Conservation (phyloP, 208 protist species). For the Trypanosoma scelopori region DNA sequence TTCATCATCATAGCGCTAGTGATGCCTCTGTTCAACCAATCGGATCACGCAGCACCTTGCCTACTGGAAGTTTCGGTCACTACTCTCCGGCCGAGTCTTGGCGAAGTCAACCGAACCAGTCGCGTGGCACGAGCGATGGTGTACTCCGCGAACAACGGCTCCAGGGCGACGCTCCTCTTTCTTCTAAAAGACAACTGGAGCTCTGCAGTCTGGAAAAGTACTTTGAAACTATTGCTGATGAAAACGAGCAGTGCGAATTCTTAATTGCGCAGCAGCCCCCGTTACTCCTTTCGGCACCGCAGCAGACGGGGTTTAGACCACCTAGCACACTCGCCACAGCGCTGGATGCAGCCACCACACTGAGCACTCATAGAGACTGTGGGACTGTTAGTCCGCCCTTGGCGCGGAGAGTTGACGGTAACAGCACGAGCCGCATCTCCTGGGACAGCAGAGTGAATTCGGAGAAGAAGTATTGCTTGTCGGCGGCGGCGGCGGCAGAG, state of each 20-base stretch:
- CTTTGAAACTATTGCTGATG: slow-evolving; percentile 20
- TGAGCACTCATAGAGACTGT: too few relatives aligned
- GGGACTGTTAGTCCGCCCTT: too few relatives aligned
- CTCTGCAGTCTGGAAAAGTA: slow-evolving; percentile 11
- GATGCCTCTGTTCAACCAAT: background rate
- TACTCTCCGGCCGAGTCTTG: background rate
- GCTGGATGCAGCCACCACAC: background rate
- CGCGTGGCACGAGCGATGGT: background rate
- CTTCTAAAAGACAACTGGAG: background rate
- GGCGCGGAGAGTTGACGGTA: background rate
- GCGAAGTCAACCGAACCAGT: background rate
- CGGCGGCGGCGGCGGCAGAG: too few relatives aligned
- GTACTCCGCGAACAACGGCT: background rate
- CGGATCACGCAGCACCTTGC: background rate
- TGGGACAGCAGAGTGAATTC: too few relatives aligned
- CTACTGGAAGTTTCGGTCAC: background rate
- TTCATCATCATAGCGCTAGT: too few relatives aligned
- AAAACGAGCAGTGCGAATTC: slow-evolving; percentile 25
- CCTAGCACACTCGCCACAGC: background rate
- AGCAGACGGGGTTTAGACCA: background rate
- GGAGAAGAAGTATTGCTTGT: too few relatives aligned
- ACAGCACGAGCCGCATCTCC: too few relatives aligned
- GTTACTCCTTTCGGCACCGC: background rate
- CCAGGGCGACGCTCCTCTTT: too few relatives aligned
- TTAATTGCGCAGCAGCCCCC: slow-evolving; percentile 21